Percentiles rank a stretch among this genome's conserved stretches.
These are phyloP conservation scores for Pseudophaeomoniella oleicola DNA, from an alignment of 2,329 filamentous ascomycete species.

Conservation along the genomic window DNA sequence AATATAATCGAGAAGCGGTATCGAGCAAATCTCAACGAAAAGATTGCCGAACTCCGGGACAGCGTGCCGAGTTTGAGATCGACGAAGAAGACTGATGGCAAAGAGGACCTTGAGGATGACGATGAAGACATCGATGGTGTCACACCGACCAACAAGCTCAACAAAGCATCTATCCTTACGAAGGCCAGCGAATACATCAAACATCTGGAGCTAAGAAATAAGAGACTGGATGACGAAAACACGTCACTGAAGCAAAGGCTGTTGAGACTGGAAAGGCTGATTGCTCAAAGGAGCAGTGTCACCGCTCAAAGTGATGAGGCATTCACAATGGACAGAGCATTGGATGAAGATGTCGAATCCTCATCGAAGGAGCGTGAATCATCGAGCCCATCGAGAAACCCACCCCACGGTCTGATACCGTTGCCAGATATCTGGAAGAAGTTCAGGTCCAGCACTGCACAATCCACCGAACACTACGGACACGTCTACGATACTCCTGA, in stretches of 20 bases:
- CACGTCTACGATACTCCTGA: slow-evolving; percentile 20
- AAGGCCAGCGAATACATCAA: slow-evolving; percentile 95
- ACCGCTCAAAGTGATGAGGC: slow-evolving; percentile 9
- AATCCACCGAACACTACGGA: slow-evolving; percentile 12
- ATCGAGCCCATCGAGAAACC: slow-evolving; percentile 11
- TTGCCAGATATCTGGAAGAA: slow-evolving; percentile 27
- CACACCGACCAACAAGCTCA: slow-evolving; percentile 81
- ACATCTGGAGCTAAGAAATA: slow-evolving; percentile 83
- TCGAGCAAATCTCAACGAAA: slow-evolving; percentile 90
- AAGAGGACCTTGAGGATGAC: slow-evolving; percentile 37
- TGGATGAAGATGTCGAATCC: slow-evolving; percentile 35
- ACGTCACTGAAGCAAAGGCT: slow-evolving; percentile 62
- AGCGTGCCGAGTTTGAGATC: slow-evolving; percentile 82
- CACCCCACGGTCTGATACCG: slow-evolving; percentile 27
- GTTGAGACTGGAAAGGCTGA: slow-evolving; percentile 58
- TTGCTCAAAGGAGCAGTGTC: slow-evolving; percentile 26
- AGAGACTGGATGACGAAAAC: slow-evolving; percentile 69
- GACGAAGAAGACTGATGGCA: slow-evolving; percentile 53
- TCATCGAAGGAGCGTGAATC: slow-evolving; percentile 7
- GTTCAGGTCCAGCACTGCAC: slow-evolving; percentile 21
- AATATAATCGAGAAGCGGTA: slow-evolving; percentile 98
- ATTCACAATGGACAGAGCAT: slow-evolving; percentile 12
- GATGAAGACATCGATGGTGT: slow-evolving; percentile 69
- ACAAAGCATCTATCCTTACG: slow-evolving; percentile 91
- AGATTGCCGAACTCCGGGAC: slow-evolving; percentile 82